Conservation (phyloP, 306 rosid genomes). For the Sphenostylis stenocarpa region DNA sequence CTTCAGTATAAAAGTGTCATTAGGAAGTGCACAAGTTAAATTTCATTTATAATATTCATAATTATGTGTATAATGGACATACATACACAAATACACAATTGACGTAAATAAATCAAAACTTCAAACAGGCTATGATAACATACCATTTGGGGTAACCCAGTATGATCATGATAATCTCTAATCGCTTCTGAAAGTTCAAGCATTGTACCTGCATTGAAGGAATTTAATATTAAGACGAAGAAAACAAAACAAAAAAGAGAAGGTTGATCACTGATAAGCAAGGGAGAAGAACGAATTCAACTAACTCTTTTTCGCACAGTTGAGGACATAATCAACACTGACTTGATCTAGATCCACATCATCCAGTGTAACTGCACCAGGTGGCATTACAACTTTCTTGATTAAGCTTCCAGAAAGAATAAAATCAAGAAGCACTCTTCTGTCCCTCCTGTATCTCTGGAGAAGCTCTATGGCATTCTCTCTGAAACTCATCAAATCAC, state of each 20-base stretch:
- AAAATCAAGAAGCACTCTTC: constrained; percentile 87
- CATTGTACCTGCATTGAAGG: constrained; percentile 62
- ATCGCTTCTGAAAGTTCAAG: constrained; percentile 98
- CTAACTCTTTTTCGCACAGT: constrained; percentile 83
- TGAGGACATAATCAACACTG: constrained; percentile 89
- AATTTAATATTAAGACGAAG: constrained; percentile 2
- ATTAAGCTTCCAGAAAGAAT: constrained; percentile 86
- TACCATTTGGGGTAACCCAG: constrained; percentile 90
- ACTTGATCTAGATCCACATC: constrained; percentile 99
- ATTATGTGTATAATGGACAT: constrained; percentile 1
- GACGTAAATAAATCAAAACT: constrained; percentile 7
- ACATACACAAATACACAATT: background rate
- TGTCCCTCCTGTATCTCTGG: constrained; percentile 85
- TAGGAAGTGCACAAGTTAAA: constrained; percentile 11
- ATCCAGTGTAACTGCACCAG: constrained; percentile 93
- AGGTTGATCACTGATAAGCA: background rate
- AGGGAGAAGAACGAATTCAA: background rate
- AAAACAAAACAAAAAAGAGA: constrained; percentile 1
- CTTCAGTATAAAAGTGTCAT: background rate
- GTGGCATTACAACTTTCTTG: constrained; percentile 98
- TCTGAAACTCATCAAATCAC: constrained; percentile 43
- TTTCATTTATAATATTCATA: constrained; percentile 16
- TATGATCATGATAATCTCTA: constrained; percentile 92
- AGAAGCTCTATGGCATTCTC: constrained; percentile 76
- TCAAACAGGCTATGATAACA: constrained; percentile 20